Percentiles rank a stretch among this genome's conserved stretches.
Conservation (phyloP, 768 basidiomycete genomes). For the Termitomyces sp. region DNA sequence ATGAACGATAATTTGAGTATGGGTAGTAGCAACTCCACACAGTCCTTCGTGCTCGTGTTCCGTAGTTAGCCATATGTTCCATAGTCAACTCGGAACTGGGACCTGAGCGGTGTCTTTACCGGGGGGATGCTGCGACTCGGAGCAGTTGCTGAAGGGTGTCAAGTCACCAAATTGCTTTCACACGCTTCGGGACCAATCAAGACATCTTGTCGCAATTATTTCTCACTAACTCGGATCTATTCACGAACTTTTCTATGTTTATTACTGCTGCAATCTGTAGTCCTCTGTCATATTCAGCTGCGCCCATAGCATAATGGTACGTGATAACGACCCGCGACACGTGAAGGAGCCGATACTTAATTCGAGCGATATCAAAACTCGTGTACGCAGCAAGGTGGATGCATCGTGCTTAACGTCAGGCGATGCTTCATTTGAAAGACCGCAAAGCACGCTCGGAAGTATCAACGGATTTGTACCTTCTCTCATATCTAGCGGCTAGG, state of each 20-base stretch:
- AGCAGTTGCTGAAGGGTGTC: too few relatives aligned
- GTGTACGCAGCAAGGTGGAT: conserved; percentile 20
- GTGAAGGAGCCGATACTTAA: conserved; percentile 1
- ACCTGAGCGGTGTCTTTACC: too few relatives aligned
- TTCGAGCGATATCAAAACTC: conserved; percentile 11
- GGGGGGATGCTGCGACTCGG: too few relatives aligned
- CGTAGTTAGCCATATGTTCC: too few relatives aligned
- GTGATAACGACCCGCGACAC: neutral
- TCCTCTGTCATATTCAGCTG: neutral
- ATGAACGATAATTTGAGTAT: too few relatives aligned
- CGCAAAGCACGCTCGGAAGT: neutral
- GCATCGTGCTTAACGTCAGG: conserved; percentile 16
- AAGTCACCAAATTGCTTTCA: neutral
- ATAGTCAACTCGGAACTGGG: too few relatives aligned
- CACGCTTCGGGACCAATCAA: neutral
- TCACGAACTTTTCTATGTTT: neutral
- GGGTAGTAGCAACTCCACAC: too few relatives aligned
- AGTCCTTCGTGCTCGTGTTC: too few relatives aligned
- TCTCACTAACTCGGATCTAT: neutral
- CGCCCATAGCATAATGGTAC: neutral
- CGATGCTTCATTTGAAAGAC: conserved; percentile 1
- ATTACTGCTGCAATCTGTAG: neutral
- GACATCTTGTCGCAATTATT: neutral
- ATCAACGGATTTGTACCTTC: neutral
- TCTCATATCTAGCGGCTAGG: neutral